A percentile compares a stretch with the other conserved stretches of the same genome.
phyloP scores from a whole-genome alignment of 2,329 filamentous ascomycete genomes.

The Colletotrichum sp. region DNA sequence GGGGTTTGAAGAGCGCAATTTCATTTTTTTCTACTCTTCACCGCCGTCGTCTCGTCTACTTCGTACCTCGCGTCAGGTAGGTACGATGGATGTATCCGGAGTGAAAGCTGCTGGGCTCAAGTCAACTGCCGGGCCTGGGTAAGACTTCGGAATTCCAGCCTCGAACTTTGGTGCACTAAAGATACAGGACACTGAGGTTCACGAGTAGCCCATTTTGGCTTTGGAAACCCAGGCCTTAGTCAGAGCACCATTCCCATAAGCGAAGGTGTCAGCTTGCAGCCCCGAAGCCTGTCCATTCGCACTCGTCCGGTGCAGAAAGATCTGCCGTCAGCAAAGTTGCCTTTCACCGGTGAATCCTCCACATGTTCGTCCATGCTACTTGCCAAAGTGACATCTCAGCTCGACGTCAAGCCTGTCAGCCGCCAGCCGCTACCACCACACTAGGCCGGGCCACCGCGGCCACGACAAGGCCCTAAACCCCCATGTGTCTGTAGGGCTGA shows the following conservation, averaged over 20 bases:
- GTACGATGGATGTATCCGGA: not conserved
- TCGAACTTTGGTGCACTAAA: not conserved
- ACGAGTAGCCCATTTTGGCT: not conserved
- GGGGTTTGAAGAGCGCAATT: not conserved
- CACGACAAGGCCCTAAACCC: not conserved
- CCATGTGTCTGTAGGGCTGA: conserved; percentile 13
- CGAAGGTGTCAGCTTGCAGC: not conserved
- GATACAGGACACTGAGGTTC: not conserved
- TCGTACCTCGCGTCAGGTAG: not conserved
- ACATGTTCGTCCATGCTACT: not conserved
- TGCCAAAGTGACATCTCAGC: not conserved
- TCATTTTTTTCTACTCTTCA: not conserved
- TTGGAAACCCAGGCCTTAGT: not conserved
- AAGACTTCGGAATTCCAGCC: not conserved
- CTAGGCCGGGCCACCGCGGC: not conserved
- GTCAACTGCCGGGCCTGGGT: not conserved
- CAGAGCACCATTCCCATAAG: not conserved
- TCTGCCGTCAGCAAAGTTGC: not conserved
- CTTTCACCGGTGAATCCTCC: not conserved
- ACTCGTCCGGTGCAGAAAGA: not conserved
- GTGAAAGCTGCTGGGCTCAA: not conserved
- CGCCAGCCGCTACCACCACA: not conserved
- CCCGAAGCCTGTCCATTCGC: not conserved
- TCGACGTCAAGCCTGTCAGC: not conserved
- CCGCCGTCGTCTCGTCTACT: not conserved